Base-by-base conservation (phyloP, 2,329 filamentous ascomycete genomes). In the Colletotrichum costaricense region DNA sequence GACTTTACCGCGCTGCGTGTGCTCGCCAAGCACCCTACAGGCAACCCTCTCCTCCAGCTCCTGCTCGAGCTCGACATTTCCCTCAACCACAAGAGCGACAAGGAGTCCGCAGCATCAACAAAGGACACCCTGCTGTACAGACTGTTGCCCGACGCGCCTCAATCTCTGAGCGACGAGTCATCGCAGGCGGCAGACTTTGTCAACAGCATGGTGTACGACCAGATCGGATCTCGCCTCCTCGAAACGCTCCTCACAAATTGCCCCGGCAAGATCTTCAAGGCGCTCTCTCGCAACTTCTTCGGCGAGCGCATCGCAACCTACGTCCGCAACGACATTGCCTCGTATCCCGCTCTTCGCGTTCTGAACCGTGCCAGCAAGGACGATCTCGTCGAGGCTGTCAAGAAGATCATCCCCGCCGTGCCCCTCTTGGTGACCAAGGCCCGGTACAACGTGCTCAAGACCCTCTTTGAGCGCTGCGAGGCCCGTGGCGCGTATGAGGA, bases 41-140 rank as follows among this genome's bases (percentile, higher is more conserved):
- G 95, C 60, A 98, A 98, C 78, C 97, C 97, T 0, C 93, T 95
- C 0, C 87, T 99, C n/a, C 97, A 98, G 81, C 88, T 98, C 1
- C 86, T 99, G 35, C 86, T 99, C 4, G 94, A 95, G 79, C 87
- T 99, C 19, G 97, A 99, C 79, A 89, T 98, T 60, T 89, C 91
- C 0, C 87, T 93, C 72, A 93, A 93, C 76, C 90, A 89, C 67
- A 91, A 91, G 75, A 89, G 87, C 4, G 91, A 91, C 75, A 91
- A 90, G 77, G 89, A 93, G 75, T 84, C 89, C 7, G 77, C 81
- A 1, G 82, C 81, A 12, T 78, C 78, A 5, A 72, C 80, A 24
- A 82, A 80, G 30, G 80, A 80, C 63, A 84, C 93, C 0, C 90
- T 98, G 12, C 88, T 98, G 12, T 92, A 91, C 72, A 91, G 91